Conservation (phyloP, 2,329 filamentous ascomycete genomes). For the Pseudocercospora vitis region DNA sequence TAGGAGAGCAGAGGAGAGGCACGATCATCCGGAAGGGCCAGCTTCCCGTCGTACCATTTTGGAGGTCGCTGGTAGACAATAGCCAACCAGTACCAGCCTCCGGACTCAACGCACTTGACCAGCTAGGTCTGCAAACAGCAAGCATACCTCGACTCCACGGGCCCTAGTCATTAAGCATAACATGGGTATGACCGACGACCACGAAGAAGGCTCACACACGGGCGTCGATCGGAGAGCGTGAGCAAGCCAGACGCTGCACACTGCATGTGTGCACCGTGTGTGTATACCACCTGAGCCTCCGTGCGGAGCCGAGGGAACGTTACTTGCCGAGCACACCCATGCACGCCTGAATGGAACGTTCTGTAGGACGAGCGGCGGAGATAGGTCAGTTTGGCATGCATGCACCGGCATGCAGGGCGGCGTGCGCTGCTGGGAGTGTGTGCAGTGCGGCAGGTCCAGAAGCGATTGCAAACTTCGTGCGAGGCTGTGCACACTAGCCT, state of each 20-base stretch:
- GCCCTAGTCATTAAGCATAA: conserved; percentile 24
- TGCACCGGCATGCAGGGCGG: conserved; percentile 9
- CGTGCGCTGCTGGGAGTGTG: background rate
- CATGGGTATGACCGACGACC: conserved; percentile 1
- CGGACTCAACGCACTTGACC: background rate
- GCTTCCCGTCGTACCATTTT: conserved; percentile 2
- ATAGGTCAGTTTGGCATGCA: conserved; percentile 3
- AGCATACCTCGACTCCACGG: conserved; percentile 10
- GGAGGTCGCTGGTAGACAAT: background rate
- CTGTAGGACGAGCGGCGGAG: conserved; percentile 5
- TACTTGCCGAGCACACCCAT: conserved; percentile 12
- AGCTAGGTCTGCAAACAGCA: background rate
- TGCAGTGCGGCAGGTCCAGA: background rate
- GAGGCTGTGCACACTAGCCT: conserved; percentile 2
- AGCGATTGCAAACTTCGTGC: conserved; percentile 1
- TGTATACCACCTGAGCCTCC: background rate
- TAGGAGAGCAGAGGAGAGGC: background rate
- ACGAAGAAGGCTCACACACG: conserved; percentile 9
- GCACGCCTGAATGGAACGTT: conserved; percentile 14
- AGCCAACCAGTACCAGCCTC: conserved; percentile 9
- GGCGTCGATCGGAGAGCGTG: conserved; percentile 12
- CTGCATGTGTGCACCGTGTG: too few species aligned
- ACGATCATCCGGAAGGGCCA: conserved; percentile 2
- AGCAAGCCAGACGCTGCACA: conserved; percentile 1
- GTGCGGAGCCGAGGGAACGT: conserved; percentile 3